phyloP scores from a whole-genome alignment of 495 filamentous ascomycete species.

The Umbilicaria muhlenbergii region DNA sequence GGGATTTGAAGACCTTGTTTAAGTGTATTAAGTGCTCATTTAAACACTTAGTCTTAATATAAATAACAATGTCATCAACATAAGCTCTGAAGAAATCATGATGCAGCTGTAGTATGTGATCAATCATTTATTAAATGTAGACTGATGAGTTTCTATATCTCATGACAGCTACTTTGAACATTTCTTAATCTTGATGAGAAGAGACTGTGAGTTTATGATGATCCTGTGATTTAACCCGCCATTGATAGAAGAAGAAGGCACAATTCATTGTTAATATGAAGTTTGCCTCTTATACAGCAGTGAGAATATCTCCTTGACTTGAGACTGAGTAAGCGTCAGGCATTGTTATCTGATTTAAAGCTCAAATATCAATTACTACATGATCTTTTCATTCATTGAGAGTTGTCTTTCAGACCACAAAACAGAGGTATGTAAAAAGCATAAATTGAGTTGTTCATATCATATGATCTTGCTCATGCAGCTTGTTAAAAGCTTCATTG shows the following conservation, averaged over 20 bases:
- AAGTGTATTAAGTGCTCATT: too few relatives aligned
- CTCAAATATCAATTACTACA: conserved; percentile 6
- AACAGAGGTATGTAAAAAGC: neutral
- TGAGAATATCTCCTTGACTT: conserved; percentile 3
- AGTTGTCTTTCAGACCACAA: conserved; percentile 1
- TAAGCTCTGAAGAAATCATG: neutral
- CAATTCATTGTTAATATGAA: neutral
- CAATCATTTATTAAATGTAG: neutral
- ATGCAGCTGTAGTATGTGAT: neutral
- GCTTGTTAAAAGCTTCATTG: conserved; percentile 4
- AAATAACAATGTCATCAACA: too few relatives aligned
- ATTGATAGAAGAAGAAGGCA: conserved; percentile 7
- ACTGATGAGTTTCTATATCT: conserved; percentile 3
- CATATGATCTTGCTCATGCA: neutral
- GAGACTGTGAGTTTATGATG: conserved; percentile 1
- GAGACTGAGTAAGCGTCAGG: conserved; percentile 6
- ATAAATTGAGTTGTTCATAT: neutral
- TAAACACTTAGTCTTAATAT: too few relatives aligned
- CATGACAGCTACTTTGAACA: conserved; percentile 8
- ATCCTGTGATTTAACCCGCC: neutral
- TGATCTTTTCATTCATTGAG: neutral
- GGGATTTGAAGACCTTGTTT: too few relatives aligned
- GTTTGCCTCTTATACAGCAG: neutral
- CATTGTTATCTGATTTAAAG: neutral
- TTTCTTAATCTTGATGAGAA: conserved; percentile 4